These are phyloP conservation scores for Hygrophoropsis aurantiaca DNA, from an alignment of 768 basidiomycete genomes.

Conservation along the genomic window DNA sequence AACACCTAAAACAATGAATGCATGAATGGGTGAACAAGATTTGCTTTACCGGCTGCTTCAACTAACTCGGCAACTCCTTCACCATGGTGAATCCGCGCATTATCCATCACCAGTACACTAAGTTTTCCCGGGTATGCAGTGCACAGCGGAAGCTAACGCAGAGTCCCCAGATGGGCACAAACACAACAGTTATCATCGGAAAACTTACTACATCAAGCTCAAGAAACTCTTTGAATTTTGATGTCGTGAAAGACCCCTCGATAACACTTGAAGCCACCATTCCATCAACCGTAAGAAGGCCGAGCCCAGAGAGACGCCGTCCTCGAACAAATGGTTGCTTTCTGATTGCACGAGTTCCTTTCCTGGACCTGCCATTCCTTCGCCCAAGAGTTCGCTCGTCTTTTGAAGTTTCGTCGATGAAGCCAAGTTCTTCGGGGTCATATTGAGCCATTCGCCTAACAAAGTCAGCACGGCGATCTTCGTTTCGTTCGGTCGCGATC, in stretches of 20 bases:
- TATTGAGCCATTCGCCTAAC: constrained; percentile 28
- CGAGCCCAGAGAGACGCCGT: constrained; percentile 21
- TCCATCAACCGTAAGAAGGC: constrained; percentile 30
- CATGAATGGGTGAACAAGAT: background rate
- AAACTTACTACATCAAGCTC: constrained; percentile 23
- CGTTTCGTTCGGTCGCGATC: constrained; percentile 32
- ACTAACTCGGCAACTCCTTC: constrained; percentile 10
- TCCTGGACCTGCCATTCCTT: constrained; percentile 18
- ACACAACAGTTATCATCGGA: constrained; percentile 6
- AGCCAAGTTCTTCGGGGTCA: constrained; percentile 30
- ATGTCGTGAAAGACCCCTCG: constrained; percentile 28
- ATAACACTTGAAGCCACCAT: constrained; percentile 25
- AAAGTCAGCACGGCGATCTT: constrained; percentile 22
- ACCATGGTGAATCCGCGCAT: constrained; percentile 17
- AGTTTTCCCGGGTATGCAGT: constrained; percentile 12
- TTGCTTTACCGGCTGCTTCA: constrained; percentile 10
- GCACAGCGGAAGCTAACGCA: constrained; percentile 7
- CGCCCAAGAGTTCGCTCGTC: constrained; percentile 24
- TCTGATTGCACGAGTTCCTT: constrained; percentile 21
- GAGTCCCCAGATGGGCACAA: constrained; percentile 12
- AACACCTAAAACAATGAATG: constrained; percentile 3
- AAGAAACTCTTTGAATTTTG: constrained; percentile 21
- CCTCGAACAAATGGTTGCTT: constrained; percentile 31
- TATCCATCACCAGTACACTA: constrained; percentile 19
- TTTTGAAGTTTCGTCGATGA: constrained; percentile 35